phyloP scores from a whole-genome alignment of 2,329 filamentous ascomycete species.

The Pleoardoris graminearum region DNA sequence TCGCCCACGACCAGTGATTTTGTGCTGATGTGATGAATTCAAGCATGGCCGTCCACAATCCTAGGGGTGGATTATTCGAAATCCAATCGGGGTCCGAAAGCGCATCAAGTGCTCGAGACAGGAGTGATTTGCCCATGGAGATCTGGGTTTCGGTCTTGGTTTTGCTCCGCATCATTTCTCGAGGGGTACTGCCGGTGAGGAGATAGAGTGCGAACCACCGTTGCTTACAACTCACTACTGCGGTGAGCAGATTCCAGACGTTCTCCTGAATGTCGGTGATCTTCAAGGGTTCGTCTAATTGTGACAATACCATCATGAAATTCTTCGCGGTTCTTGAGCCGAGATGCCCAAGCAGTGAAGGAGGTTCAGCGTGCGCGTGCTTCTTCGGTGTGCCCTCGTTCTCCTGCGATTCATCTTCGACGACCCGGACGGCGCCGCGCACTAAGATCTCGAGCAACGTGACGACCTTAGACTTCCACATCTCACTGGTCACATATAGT shows the following conservation, averaged over 20 bases:
- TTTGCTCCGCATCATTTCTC: constrained; percentile 67
- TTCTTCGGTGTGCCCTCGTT: constrained; percentile 35
- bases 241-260: constrained; percentile 85
- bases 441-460: constrained; percentile 74
- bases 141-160: constrained; percentile 48
- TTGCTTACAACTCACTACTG: constrained; percentile 84
- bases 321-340: constrained; percentile 80
- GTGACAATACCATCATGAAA: constrained; percentile 77
- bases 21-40: constrained; percentile 87
- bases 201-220: constrained; percentile 96
- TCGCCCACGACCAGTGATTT: constrained; percentile 95
- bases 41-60: constrained; percentile 72
- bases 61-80: constrained; percentile 56
- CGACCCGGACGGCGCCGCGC: constrained; percentile 64
- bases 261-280: constrained; percentile 65
- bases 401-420: constrained; percentile 38
- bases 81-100: constrained; percentile 68
- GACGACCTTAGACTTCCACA: constrained; percentile 68
- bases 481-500: constrained; percentile 70
- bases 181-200: constrained; percentile 82
- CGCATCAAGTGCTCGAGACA: constrained; percentile 72
- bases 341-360: constrained; percentile 90
- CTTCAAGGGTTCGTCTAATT: constrained; percentile 74
- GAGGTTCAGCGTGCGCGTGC: constrained; percentile 62
- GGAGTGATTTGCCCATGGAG: constrained; percentile 64